Evolutionary conservation across 116 monocot genomes (phyloP).

Genomic region (Trichopus zeylanicus): DNA sequence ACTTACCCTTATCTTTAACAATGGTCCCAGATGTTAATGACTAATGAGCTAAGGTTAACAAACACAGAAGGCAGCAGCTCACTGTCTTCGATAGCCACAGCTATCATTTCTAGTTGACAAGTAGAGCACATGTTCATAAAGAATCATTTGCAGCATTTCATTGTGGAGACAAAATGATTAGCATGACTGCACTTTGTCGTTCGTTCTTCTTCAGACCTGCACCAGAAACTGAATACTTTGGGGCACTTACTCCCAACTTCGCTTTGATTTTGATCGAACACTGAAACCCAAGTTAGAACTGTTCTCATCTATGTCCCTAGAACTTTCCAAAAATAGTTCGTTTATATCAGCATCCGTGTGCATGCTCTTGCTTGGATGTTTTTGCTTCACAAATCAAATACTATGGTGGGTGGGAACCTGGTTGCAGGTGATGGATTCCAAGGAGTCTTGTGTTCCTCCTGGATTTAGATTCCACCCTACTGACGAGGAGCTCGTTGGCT

Average conservation of each 20-base stretch:
- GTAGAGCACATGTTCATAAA: conserved; percentile 23
- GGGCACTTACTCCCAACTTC: background rate
- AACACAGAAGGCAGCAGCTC: background rate
- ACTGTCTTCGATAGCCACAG: background rate
- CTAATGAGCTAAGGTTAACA: background rate
- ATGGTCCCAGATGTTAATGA: too few species aligned
- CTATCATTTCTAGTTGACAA: conserved; percentile 15
- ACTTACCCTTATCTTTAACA: too few species aligned
- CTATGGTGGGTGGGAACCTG: background rate
- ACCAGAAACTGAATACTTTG: background rate
- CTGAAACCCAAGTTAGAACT: conserved; percentile 5
- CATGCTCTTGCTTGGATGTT: background rate
- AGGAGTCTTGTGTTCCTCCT: conserved; percentile 30
- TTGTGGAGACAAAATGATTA: conserved; percentile 51
- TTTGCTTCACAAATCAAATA: background rate
- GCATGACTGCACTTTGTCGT: conserved; percentile 24
- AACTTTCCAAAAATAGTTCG: too few species aligned
- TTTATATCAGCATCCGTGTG: background rate
- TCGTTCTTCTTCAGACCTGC: conserved; percentile 27
- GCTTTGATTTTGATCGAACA: conserved; percentile 9
- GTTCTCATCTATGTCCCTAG: background rate
- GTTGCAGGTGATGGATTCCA: conserved; percentile 21
- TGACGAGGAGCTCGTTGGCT: conserved; percentile 36
- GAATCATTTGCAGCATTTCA: conserved; percentile 42
- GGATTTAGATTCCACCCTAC: conserved; percentile 41